A percentile compares a stretch with the other conserved stretches of the same genome.
phyloP scores from a whole-genome alignment of 495 filamentous ascomycete genomes.

The Penicillium cataractarum region DNA sequence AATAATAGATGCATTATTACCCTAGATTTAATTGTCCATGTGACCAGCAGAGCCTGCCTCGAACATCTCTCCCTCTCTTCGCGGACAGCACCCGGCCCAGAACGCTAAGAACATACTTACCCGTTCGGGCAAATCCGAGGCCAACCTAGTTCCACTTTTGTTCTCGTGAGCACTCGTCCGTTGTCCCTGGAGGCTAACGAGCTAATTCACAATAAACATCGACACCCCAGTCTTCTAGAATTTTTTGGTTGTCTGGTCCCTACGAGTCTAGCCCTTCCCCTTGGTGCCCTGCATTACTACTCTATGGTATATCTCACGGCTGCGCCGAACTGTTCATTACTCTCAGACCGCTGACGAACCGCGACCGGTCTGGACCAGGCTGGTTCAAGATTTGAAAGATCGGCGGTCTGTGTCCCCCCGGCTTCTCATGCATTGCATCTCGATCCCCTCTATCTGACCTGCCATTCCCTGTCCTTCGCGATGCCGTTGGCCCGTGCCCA shows the following conservation, averaged over 20 bases:
- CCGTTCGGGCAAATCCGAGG: conserved; percentile 27
- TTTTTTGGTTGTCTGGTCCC: background rate
- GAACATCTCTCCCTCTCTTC: background rate
- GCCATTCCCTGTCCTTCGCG: background rate
- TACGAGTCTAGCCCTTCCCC: background rate
- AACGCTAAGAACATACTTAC: conserved; percentile 13
- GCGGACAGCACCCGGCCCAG: background rate
- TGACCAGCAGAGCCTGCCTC: conserved; percentile 17
- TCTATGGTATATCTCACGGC: background rate
- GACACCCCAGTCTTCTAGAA: conserved; percentile 17
- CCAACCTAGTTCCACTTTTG: conserved; percentile 2
- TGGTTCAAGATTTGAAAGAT: background rate
- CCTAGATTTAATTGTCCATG: conserved; percentile 6
- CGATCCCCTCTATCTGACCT: background rate
- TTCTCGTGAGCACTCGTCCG: conserved; percentile 18
- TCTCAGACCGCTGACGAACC: background rate
- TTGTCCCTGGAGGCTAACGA: background rate
- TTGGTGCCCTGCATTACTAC: background rate
- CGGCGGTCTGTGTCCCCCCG: background rate
- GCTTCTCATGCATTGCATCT: background rate
- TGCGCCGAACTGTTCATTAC: background rate
- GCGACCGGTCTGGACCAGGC: background rate
- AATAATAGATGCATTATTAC: background rate
- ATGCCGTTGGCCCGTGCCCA: background rate
- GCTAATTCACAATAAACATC: conserved; percentile 23